Evolutionary conservation across 768 basidiomycete species (phyloP).

Genomic region (Fistulinella prunicolor): DNA sequence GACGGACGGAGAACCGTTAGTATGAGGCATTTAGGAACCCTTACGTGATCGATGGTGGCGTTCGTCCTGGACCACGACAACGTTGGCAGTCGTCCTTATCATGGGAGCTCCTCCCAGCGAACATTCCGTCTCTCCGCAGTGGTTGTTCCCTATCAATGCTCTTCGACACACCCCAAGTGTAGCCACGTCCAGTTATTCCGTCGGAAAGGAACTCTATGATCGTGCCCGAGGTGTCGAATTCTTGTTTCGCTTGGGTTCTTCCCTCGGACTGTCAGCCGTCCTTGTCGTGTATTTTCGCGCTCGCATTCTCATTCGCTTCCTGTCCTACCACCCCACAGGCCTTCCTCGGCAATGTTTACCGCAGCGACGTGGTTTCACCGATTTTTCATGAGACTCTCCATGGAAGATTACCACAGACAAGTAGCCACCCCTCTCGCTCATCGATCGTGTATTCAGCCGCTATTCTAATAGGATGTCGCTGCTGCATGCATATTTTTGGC

Average conservation of each 20-base stretch:
- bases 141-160: conserved; percentile 65
- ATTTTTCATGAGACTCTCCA: conserved; percentile 84
- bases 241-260: conserved; percentile 76
- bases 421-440: conserved; percentile 18
- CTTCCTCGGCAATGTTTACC: conserved; percentile 78
- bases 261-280: conserved; percentile 65
- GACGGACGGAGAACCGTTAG: too few relatives aligned
- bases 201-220: conserved; percentile 73
- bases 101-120: conserved; percentile 26
- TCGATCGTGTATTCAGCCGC: conserved; percentile 11
- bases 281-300: conserved; percentile 8
- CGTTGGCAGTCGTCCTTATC: conserved; percentile 2
- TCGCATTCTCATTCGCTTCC: conserved; percentile 12
- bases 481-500: conserved; percentile 85
- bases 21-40: too few relatives aligned
- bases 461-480: conserved; percentile 62
- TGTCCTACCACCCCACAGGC: conserved; percentile 41
- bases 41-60: conserved; percentile 32
- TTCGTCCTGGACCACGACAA: too few relatives aligned
- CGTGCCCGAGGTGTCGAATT: conserved; percentile 82
- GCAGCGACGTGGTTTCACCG: conserved; percentile 90
- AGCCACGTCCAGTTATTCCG: conserved; percentile 40
- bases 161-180: conserved; percentile 58
- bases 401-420: conserved; percentile 83
- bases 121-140: conserved; percentile 47